These are phyloP conservation scores for Naganishia onofrii DNA, from an alignment of 768 basidiomycete species.

Conservation along the genomic window DNA sequence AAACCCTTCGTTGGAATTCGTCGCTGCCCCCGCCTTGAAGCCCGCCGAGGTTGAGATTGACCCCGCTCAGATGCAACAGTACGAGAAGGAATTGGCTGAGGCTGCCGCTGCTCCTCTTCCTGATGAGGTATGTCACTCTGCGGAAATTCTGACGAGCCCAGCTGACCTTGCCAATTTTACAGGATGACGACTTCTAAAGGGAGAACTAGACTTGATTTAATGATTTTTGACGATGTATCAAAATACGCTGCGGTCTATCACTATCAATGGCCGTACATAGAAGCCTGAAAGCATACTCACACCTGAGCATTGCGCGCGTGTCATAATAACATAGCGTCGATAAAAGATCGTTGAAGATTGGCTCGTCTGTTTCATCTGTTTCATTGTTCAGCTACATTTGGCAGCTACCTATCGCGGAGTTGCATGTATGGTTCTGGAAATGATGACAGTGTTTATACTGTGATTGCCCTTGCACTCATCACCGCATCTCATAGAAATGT, in stretches of 20 bases:
- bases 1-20: slow-evolving; percentile 84
- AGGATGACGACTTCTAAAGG: slow-evolving; percentile 33
- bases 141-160: no score
- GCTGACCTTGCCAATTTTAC: background rate
- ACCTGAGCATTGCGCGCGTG: no score
- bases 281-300: background rate
- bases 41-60: slow-evolving; percentile 91
- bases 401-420: no score
- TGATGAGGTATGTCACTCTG: slow-evolving; percentile 66
- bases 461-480: no score
- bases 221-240: slow-evolving; percentile 26
- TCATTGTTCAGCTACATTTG: no score
- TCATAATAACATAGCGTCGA: no score
- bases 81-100: slow-evolving; percentile 74
- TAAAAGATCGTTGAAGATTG: no score
- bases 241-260: slow-evolving; percentile 23
- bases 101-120: slow-evolving; percentile 91
- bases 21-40: slow-evolving; percentile 90
- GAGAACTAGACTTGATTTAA: slow-evolving; percentile 11
- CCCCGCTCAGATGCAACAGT: slow-evolving; percentile 69
- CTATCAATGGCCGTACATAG: slow-evolving; percentile 15
- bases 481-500: no score
- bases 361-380: no score
- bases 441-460: no score
- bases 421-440: no score